phyloP scores from a whole-genome alignment of 1,284 basidiomycete genomes.

The Moesziomyces parantarcticus region DNA sequence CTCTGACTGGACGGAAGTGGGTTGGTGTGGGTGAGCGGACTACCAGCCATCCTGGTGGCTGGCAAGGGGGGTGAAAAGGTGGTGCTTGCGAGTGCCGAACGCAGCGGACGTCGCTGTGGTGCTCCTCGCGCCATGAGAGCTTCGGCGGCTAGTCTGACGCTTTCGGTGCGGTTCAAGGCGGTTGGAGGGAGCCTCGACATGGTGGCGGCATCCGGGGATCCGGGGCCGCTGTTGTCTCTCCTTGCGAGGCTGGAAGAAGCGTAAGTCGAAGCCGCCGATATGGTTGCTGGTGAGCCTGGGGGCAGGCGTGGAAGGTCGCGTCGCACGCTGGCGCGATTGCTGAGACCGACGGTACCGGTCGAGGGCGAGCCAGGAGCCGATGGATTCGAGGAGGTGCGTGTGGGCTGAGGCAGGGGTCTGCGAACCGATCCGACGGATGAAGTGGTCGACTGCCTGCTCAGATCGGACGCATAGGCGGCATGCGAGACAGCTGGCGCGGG shows the following conservation, averaged over 20 bases:
- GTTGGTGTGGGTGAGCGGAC: slow-evolving; percentile 5
- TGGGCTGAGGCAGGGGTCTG: slow-evolving; percentile 41
- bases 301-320: slow-evolving; percentile 40
- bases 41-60: slow-evolving; percentile 18
- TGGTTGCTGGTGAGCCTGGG: slow-evolving; percentile 34
- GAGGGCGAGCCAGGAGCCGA: slow-evolving; percentile 36
- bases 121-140: slow-evolving; percentile 57
- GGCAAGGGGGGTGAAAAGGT: slow-evolving; percentile 42
- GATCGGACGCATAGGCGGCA: slow-evolving; percentile 20
- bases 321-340: slow-evolving; percentile 34
- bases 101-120: slow-evolving; percentile 45
- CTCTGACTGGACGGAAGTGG: slow-evolving; percentile 37
- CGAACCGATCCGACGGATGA: slow-evolving; percentile 43
- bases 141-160: slow-evolving; percentile 57
- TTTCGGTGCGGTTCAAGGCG: slow-evolving; percentile 51
- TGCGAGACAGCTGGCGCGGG: slow-evolving; percentile 1
- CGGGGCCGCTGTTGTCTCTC: slow-evolving; percentile 19
- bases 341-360: slow-evolving; percentile 9
- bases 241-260: slow-evolving; percentile 20
- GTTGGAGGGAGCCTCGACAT: slow-evolving; percentile 25
- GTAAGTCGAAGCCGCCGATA: slow-evolving; percentile 23
- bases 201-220: slow-evolving; percentile 22
- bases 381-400: slow-evolving; percentile 40
- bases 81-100: slow-evolving; percentile 37
- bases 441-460: slow-evolving; percentile 41